Evolutionary conservation across 164 flowering plant species (phyloP), one percentile per base, ranked within the genome.

Genomic region (Magnolia kwangsiensis): DNA sequence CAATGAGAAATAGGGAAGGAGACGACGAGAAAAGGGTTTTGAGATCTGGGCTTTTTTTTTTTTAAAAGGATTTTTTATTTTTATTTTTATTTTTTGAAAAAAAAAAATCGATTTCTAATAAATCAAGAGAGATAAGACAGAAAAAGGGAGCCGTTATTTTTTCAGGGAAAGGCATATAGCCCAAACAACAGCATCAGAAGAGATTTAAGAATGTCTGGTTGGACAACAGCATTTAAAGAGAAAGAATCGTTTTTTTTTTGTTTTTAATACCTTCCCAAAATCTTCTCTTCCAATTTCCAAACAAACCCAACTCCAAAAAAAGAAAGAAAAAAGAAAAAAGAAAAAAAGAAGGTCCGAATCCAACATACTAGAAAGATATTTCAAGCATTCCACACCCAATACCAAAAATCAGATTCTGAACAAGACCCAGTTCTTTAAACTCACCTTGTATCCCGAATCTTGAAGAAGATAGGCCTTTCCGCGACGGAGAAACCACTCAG

Each of bases 361-460:
- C 18, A 24, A 71, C 1, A 18, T 27, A 1, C 63, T 29, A n/a
- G 2, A 37, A 65, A 29, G 29, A 31, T 63, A 55, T 14, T 51
- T 31, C 20, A 1, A 55, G 76, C 68, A 65, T 65, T 65, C 68
- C 11, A 24, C 31, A 23, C 11, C 29, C 68, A 23, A 21, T 29
- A 24, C 13, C 10, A 58, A 72, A 78, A 73, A 61, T 1, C 23
- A 59, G 50, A 74, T 55, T 31, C 9, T 6, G 61, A 75, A n/a
- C 55, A 45, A n/a, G 63, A 69, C 78, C 73, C 73, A 75, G 71
- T n/a, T 55, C 31, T 20, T 51, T 31, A 75, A 67, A 67, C 51
- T 29, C 14, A 55, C 72, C 51, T 77, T 31, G 59, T 31, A 66
- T 58, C 72, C 19, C 67, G 65, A 70, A 64, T 72, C 45, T 37